Conservation (phyloP, 2,329 filamentous ascomycete genomes). For the Verticillium albo-atrum region DNA sequence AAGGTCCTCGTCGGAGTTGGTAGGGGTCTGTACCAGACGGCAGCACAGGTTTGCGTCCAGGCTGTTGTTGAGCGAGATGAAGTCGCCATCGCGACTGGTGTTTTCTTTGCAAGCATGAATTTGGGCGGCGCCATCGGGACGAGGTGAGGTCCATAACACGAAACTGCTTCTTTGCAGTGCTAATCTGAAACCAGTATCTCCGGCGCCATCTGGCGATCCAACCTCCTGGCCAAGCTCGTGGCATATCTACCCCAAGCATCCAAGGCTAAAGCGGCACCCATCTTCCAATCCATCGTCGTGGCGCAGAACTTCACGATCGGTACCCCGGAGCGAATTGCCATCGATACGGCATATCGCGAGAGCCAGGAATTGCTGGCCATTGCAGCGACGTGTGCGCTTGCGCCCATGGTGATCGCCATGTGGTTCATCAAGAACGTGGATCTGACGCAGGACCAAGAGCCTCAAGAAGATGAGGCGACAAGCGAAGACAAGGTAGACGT, state of each 20-base stretch:
- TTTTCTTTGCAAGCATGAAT: conserved; percentile 30
- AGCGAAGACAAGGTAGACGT: too few species aligned
- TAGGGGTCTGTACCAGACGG: conserved; percentile 26
- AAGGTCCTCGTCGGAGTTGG: conserved; percentile 28
- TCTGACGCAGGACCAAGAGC: background rate
- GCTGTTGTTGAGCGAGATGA: conserved; percentile 25
- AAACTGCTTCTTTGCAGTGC: background rate
- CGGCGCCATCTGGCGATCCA: conserved; percentile 29
- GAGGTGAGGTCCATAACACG: background rate
- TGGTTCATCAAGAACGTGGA: conserved; percentile 13
- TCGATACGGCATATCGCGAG: conserved; percentile 19
- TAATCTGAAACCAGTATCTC: conserved; percentile 20
- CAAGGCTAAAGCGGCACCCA: conserved; percentile 10
- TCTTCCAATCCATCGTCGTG: conserved; percentile 18
- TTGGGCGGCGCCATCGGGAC: conserved; percentile 18
- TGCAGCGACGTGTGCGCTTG: conserved; percentile 12
- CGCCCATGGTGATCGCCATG: conserved; percentile 12
- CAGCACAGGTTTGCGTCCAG: conserved; percentile 27
- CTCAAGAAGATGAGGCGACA: too few species aligned
- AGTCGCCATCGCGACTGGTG: conserved; percentile 28
- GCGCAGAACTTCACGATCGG: conserved; percentile 17
- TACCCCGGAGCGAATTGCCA: conserved; percentile 14
- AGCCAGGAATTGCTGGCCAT: conserved; percentile 20
- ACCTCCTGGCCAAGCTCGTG: conserved; percentile 18
- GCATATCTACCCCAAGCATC: conserved; percentile 15